phyloP scores from a whole-genome alignment of 768 basidiomycete species.

The Mycena galopus region DNA sequence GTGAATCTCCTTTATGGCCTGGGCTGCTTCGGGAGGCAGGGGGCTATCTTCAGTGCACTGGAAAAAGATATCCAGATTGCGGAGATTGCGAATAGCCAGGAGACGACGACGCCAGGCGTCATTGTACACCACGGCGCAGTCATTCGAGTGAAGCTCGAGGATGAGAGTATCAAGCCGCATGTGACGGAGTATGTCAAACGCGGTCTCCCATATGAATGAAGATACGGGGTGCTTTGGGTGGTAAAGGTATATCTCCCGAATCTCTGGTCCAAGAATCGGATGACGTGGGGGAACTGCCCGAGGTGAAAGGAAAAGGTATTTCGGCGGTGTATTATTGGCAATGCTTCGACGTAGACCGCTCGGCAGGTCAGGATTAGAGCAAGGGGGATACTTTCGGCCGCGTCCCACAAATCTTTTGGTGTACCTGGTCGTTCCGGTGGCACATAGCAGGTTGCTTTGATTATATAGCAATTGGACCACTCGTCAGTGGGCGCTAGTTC shows the following conservation, averaged over 20 bases:
- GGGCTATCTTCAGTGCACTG: background rate
- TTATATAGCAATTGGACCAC: background rate
- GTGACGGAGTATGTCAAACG: background rate
- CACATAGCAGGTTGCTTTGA: background rate
- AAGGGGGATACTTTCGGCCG: background rate
- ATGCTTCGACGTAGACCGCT: constrained; percentile 3
- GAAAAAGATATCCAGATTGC: constrained; percentile 12
- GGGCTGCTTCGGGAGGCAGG: background rate
- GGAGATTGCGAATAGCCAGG: constrained; percentile 1
- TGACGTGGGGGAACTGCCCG: background rate
- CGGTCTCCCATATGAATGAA: constrained; percentile 2
- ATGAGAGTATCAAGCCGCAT: background rate
- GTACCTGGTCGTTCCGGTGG: background rate
- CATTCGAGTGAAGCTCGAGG: background rate
- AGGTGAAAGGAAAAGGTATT: constrained; percentile 6
- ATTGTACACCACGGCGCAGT: constrained; percentile 1
- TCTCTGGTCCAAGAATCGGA: constrained; percentile 2
- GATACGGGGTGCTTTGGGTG: background rate
- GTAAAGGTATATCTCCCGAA: constrained; percentile 6
- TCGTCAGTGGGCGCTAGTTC: background rate
- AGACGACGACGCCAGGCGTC: constrained; percentile 6
- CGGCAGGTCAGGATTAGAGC: constrained; percentile 1
- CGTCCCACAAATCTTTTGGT: background rate
- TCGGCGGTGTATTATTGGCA: constrained; percentile 12
- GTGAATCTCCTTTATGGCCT: background rate